These are phyloP conservation scores for Phascolomyces articulosus DNA, from an alignment of 371 early-diverging fungal genomes.

Conservation along the genomic window DNA sequence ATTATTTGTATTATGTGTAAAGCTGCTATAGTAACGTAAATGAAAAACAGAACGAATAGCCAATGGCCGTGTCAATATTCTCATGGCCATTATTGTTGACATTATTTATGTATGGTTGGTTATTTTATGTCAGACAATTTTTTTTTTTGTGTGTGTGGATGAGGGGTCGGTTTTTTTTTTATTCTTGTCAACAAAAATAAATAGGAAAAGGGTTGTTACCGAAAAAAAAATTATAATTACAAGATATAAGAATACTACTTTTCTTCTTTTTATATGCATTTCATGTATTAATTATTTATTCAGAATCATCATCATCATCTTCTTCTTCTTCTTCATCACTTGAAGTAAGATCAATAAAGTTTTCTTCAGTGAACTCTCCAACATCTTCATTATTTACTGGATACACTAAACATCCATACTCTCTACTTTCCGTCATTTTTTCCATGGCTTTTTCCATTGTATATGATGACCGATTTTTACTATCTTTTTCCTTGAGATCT, in stretches of 20 bases:
- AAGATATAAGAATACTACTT: not conserved
- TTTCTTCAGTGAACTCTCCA: slow-evolving; percentile 7
- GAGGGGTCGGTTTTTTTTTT: too few relatives aligned
- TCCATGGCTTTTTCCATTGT: slow-evolving; percentile 34
- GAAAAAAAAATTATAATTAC: not conserved
- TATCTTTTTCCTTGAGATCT: slow-evolving; percentile 28
- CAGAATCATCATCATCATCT: not conserved
- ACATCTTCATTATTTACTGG: slow-evolving; percentile 26
- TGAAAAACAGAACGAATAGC: not conserved
- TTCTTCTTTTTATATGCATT: not conserved
- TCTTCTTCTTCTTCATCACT: not conserved
- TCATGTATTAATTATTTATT: not conserved
- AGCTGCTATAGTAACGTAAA: not conserved
- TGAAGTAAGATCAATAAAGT: not conserved
- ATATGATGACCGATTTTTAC: slow-evolving; percentile 3
- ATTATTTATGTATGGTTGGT: too few relatives aligned
- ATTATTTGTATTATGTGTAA: not conserved
- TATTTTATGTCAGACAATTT: too few relatives aligned
- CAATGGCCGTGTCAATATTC: not conserved
- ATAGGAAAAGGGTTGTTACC: too few relatives aligned
- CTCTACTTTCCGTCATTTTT: slow-evolving; percentile 55
- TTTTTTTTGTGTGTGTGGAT: too few relatives aligned
- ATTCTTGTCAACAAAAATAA: not conserved
- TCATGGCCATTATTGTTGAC: not conserved
- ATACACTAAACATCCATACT: slow-evolving; percentile 53